A percentile compares a stretch with the other conserved stretches of the same genome.
These are phyloP conservation scores for Rhodotorula mucilaginosa DNA, from an alignment of 1,284 basidiomycete species.

Conservation along the genomic window DNA sequence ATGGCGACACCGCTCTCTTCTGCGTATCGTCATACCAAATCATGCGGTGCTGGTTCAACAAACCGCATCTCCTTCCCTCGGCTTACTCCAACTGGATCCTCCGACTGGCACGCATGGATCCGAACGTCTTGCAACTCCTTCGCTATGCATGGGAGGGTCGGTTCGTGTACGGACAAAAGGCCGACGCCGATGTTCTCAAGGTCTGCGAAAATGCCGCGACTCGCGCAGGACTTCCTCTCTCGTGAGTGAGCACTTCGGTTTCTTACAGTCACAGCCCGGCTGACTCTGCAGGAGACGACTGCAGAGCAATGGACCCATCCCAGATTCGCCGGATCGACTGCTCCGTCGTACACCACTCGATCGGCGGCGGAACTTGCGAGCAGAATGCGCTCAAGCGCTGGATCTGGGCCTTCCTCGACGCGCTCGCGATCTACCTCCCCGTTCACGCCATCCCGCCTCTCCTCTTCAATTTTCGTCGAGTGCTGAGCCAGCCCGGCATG, in stretches of 20 bases:
- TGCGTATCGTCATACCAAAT: conserved; percentile 38
- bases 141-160: conserved; percentile 43
- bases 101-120: conserved; percentile 49
- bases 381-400: conserved; percentile 47
- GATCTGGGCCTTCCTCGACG: conserved; percentile 46
- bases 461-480: conserved; percentile 45
- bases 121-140: conserved; percentile 46
- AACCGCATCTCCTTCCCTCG: conserved; percentile 45
- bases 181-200: conserved; percentile 23
- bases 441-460: conserved; percentile 49
- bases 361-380: conserved; percentile 47
- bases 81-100: conserved; percentile 49
- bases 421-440: conserved; percentile 50
- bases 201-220: conserved; percentile 16
- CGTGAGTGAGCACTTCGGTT: too few relatives aligned
- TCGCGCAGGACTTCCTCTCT: not conserved
- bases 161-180: conserved; percentile 46
- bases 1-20: conserved; percentile 42
- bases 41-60: conserved; percentile 47
- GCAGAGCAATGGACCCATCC: conserved; percentile 25
- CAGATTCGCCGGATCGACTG: conserved; percentile 46
- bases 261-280: too few relatives aligned
- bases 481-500: conserved; percentile 39
- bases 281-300: too few relatives aligned
- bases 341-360: conserved; percentile 48